Percentiles rank a stretch among this genome's conserved stretches.
phyloP scores from a whole-genome alignment of 495 filamentous ascomycete genomes.

The Trichoderma reesei region DNA sequence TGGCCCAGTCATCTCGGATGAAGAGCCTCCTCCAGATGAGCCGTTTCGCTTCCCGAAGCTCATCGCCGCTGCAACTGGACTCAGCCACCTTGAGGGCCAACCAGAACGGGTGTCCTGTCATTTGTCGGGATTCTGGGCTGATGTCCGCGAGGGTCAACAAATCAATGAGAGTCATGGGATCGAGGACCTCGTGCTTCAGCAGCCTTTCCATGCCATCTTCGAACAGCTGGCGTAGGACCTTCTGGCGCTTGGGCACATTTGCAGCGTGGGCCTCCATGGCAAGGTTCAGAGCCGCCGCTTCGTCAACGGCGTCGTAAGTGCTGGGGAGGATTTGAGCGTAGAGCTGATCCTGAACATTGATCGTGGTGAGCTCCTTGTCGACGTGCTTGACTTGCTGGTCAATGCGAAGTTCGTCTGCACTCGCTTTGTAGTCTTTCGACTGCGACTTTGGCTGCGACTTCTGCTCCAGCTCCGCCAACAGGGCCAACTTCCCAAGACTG shows the following conservation, averaged over 20 bases:
- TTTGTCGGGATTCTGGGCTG: conserved; percentile 27
- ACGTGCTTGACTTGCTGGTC: conserved; percentile 33
- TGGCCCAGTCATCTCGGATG: conserved; percentile 67
- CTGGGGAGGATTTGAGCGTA: conserved; percentile 45
- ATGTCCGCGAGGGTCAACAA: conserved; percentile 63
- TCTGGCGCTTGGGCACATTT: conserved; percentile 45
- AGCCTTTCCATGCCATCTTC: conserved; percentile 54
- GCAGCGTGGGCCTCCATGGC: conserved; percentile 58
- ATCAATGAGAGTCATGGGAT: conserved; percentile 62
- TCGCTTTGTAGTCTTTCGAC: conserved; percentile 23
- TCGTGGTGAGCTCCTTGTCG: conserved; percentile 53
- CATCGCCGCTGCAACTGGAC: conserved; percentile 41
- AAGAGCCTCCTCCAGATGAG: conserved; percentile 80
- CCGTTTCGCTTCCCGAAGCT: conserved; percentile 48
- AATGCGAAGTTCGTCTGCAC: conserved; percentile 16
- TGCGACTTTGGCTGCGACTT: conserved; percentile 16
- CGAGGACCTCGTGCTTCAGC: conserved; percentile 56
- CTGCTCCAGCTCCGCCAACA: conserved; percentile 49
- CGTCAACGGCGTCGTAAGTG: conserved; percentile 61
- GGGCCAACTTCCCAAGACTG: conserved; percentile 74
- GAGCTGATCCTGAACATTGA: conserved; percentile 65
- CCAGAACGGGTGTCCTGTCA: conserved; percentile 50
- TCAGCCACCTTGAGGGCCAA: conserved; percentile 60
- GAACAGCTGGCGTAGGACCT: conserved; percentile 55
- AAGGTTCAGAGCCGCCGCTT: conserved; percentile 62